Evolutionary conservation across 1,139 yeast genomes (phyloP).

Genomic region (Zygoascus hellenicus): DNA sequence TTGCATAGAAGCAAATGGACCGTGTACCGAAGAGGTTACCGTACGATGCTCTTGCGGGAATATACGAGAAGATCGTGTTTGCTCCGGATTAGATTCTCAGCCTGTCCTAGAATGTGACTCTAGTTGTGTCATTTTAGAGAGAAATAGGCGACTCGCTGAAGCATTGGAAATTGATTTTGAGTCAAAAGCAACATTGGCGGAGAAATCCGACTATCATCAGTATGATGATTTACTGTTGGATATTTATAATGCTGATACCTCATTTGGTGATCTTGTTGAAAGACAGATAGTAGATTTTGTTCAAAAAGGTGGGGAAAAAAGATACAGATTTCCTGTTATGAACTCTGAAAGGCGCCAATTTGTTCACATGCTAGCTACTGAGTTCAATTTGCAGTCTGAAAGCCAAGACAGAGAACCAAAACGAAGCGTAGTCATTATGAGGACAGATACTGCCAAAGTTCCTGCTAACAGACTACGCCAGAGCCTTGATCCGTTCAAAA

Average conservation of each 20-base stretch:
- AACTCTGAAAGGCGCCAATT: conserved; percentile 60
- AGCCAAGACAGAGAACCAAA: conserved; percentile 80
- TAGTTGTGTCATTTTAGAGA: conserved; percentile 54
- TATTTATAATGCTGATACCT: conserved; percentile 29
- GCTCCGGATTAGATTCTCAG: conserved; percentile 14
- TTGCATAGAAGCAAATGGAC: conserved; percentile 41
- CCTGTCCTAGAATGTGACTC: conserved; percentile 54
- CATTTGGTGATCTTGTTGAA: conserved; percentile 46
- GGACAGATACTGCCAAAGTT: conserved; percentile 15
- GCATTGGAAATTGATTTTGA: conserved; percentile 46
- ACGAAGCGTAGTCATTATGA: conserved; percentile 55
- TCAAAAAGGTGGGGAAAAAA: conserved; percentile 30
- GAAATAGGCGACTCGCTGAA: conserved; percentile 57
- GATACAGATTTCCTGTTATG: conserved; percentile 71
- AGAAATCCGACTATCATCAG: conserved; percentile 15
- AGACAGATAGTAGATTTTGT: conserved; percentile 46
- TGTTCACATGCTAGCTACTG: conserved; percentile 59
- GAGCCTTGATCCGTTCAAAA: conserved; percentile 13
- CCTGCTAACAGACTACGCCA: conserved; percentile 21
- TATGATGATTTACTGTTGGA: conserved; percentile 27
- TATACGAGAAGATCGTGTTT: conserved; percentile 31
- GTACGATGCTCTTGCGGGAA: conserved; percentile 65
- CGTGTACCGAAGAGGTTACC: conserved; percentile 49
- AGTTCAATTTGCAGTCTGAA: conserved; percentile 57
- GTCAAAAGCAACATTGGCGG: not conserved